Conservation (phyloP, 148 eudicot species). For the Pouteria glomerata region DNA sequence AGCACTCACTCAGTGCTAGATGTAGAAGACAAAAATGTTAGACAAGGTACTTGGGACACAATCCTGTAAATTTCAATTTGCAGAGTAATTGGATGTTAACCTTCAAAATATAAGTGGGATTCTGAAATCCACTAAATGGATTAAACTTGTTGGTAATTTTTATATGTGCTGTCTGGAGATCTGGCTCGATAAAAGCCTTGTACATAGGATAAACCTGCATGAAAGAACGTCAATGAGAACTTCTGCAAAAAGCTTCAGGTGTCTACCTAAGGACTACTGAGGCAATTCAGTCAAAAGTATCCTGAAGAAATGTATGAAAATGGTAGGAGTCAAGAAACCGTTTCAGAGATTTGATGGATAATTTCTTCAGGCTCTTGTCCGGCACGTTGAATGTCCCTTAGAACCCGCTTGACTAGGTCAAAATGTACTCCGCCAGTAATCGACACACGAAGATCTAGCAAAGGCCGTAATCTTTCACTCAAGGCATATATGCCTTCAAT, state of each 20-base stretch:
- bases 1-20: conserved; percentile 33
- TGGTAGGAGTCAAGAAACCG: conserved; percentile 33
- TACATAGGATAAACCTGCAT: conserved; percentile 96
- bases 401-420: conserved; percentile 92
- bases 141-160: conserved; percentile 88
- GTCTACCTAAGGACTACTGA: neutral
- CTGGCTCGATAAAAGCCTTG: conserved; percentile 97
- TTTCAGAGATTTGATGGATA: conserved; percentile 95
- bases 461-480: conserved; percentile 83
- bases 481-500: conserved; percentile 96
- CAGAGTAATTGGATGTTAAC: conserved; percentile 24
- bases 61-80: neutral
- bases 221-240: conserved; percentile 15
- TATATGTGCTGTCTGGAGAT: conserved; percentile 86
- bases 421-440: conserved; percentile 97
- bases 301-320: neutral
- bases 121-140: conserved; percentile 91
- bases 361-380: conserved; percentile 99
- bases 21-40: conserved; percentile 20
- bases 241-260: neutral
- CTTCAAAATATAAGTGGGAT: conserved; percentile 89
- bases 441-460: conserved; percentile 93
- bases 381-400: conserved; percentile 94
- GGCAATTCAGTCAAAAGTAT: conserved; percentile 5
- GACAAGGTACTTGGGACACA: conserved; percentile 4